phyloP scores from a whole-genome alignment of 2,329 filamentous ascomycete species.

The Phialophora verrucosa region DNA sequence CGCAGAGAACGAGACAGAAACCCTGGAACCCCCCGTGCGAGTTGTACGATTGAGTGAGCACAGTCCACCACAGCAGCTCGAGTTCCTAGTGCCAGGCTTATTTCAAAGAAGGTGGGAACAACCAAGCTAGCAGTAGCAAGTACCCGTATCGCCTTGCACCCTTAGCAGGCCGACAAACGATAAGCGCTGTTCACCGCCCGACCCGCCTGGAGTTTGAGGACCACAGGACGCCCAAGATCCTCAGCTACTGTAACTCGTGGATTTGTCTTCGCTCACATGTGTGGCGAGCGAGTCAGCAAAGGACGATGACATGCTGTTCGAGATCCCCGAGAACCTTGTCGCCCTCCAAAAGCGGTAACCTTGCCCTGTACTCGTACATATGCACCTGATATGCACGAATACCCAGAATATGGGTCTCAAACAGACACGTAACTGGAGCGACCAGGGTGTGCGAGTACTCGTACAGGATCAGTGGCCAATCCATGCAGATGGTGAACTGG shows the following conservation, averaged over 20 bases:
- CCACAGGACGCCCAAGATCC: not conserved
- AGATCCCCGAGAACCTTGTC: not conserved
- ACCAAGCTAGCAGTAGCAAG: not conserved
- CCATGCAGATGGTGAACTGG: not conserved
- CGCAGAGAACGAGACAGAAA: not conserved
- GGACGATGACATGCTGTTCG: not conserved
- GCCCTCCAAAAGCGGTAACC: not conserved
- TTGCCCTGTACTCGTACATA: not conserved
- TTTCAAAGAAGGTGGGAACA: not conserved
- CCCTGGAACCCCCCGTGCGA: not conserved
- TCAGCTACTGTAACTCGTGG: not conserved
- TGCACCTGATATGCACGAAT: not conserved
- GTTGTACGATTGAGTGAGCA: not conserved
- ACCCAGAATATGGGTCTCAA: not conserved
- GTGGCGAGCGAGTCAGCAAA: not conserved
- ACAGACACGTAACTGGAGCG: not conserved
- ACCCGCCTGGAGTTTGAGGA: not conserved
- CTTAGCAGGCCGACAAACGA: not conserved
- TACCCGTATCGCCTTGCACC: not conserved
- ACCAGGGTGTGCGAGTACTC: not conserved
- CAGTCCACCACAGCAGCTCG: not conserved
- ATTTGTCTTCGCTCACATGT: not conserved
- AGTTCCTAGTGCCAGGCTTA: not conserved
- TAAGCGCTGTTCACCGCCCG: not conserved
- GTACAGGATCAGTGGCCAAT: not conserved